Evolutionary conservation across 2,329 filamentous ascomycete genomes (phyloP).

Genomic region (Albifimbria verrucaria): DNA sequence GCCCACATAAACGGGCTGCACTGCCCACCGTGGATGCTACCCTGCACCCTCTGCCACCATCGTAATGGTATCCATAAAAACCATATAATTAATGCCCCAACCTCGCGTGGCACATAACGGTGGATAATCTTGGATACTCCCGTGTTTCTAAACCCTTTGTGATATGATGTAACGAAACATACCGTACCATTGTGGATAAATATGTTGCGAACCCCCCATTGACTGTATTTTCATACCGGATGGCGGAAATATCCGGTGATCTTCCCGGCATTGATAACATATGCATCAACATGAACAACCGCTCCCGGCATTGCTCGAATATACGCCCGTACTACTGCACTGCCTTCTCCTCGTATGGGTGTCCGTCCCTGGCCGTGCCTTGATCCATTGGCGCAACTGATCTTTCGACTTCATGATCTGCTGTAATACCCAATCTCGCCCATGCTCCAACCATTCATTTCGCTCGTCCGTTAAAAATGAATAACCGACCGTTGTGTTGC

Average conservation of each 20-base stretch:
- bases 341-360: not conserved
- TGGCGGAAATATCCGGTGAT: constrained; percentile 4
- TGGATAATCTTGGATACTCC: constrained; percentile 21
- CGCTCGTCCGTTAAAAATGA: not conserved
- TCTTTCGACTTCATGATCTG: constrained; percentile 1
- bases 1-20: not conserved
- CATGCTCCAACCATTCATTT: not conserved
- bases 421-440: not conserved
- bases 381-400: constrained; percentile 6
- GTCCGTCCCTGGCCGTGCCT: not conserved
- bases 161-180: constrained; percentile 17
- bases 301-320: constrained; percentile 7
- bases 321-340: constrained; percentile 1
- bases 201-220: constrained; percentile 11
- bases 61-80: not conserved
- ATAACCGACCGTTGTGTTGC: not conserved
- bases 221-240: constrained; percentile 7
- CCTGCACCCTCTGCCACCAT: not conserved
- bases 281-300: constrained; percentile 9
- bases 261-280: constrained; percentile 3
- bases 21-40: not conserved
- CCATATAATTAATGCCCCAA: constrained; percentile 13
- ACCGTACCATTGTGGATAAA: constrained; percentile 7
- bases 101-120: constrained; percentile 19
- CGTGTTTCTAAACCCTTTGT: constrained; percentile 17